Evolutionary conservation across 768 basidiomycete species (phyloP).

Genomic region (Lentinula raphanica): DNA sequence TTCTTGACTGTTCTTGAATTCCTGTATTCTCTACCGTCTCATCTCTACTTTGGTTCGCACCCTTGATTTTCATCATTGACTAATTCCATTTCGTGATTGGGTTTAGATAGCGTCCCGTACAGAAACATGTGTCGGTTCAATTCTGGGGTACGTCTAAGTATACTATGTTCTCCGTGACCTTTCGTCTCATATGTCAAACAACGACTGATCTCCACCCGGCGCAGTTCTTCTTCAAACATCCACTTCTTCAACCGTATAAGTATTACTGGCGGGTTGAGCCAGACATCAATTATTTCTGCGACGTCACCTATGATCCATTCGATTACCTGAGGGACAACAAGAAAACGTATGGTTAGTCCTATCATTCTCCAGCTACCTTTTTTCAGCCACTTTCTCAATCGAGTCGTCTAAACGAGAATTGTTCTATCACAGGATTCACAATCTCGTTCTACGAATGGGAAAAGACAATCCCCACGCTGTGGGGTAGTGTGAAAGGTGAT

Average conservation of each 20-base stretch:
- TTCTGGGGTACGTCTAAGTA: conserved; percentile 45
- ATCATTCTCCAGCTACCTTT: not conserved
- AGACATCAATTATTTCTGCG: conserved; percentile 71
- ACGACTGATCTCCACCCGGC: no score
- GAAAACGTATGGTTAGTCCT: conserved; percentile 55
- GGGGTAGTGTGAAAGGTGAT: conserved; percentile 62
- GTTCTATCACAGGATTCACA: conserved; percentile 56
- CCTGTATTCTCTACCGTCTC: not conserved
- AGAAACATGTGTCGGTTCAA: conserved; percentile 78
- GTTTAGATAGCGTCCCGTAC: conserved; percentile 42
- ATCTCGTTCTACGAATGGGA: conserved; percentile 72
- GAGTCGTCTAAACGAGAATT: no score
- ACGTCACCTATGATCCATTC: conserved; percentile 67
- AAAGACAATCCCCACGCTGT: conserved; percentile 74
- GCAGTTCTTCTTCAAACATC: conserved; percentile 78
- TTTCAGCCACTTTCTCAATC: conserved; percentile 6
- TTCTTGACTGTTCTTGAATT: conserved; percentile 5
- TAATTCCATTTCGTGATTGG: no score
- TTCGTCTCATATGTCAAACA: conserved; percentile 2
- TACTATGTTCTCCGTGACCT: not conserved
- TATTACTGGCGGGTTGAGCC: conserved; percentile 82
- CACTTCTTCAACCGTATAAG: conserved; percentile 58
- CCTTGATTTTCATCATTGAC: no score
- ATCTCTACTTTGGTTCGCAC: no score
- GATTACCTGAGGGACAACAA: conserved; percentile 65